These are phyloP conservation scores for Protomyces gravidus DNA, from an alignment of 1,139 yeast species.

Conservation along the genomic window DNA sequence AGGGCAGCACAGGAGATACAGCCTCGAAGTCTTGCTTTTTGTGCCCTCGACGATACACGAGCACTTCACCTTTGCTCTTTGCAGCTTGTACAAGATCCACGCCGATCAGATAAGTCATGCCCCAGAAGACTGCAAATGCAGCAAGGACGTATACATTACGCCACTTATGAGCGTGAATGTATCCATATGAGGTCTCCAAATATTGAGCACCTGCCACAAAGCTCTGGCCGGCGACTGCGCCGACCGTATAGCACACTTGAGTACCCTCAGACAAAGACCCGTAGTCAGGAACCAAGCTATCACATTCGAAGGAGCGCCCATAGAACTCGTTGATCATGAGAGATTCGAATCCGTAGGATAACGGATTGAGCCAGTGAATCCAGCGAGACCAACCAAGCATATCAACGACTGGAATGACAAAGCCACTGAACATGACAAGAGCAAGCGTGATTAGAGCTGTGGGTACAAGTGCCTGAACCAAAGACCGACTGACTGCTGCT, in stretches of 20 bases:
- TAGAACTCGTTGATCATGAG: slow-evolving; percentile 59
- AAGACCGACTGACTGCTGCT: slow-evolving; percentile 58
- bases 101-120: slow-evolving; percentile 48
- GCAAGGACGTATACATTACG: slow-evolving; percentile 65
- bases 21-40: neutral
- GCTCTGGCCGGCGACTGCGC: slow-evolving; percentile 55
- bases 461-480: slow-evolving; percentile 71
- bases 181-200: slow-evolving; percentile 47
- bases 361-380: slow-evolving; percentile 74
- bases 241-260: slow-evolving; percentile 56
- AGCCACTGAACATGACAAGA: slow-evolving; percentile 64
- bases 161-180: slow-evolving; percentile 64
- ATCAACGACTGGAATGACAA: slow-evolving; percentile 52
- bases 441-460: slow-evolving; percentile 61
- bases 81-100: slow-evolving; percentile 42
- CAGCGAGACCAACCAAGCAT: slow-evolving; percentile 48
- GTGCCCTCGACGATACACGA: neutral
- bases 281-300: slow-evolving; percentile 52
- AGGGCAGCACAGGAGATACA: neutral
- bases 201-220: slow-evolving; percentile 58
- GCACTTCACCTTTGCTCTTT: neutral
- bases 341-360: slow-evolving; percentile 55
- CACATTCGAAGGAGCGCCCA: slow-evolving; percentile 46
- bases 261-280: slow-evolving; percentile 46
- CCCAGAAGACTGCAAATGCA: neutral